Evolutionary conservation across 2,329 filamentous ascomycete species (phyloP).

Genomic region (Rhexocercosporidium sp.): DNA sequence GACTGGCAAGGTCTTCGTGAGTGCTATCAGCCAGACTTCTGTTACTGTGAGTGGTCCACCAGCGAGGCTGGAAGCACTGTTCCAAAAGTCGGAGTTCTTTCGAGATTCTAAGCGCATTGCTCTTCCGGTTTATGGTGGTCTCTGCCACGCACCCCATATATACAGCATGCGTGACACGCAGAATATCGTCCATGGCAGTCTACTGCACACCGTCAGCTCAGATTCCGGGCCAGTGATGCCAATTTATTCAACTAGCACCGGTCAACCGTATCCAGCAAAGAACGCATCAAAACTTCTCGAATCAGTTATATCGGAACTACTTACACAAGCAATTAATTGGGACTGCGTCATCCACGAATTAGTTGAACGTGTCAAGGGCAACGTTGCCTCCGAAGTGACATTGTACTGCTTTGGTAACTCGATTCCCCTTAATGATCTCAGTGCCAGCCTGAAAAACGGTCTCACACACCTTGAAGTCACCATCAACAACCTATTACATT

Average conservation of each 20-base stretch:
- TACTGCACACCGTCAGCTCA: constrained; percentile 13
- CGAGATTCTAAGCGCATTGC: constrained; percentile 40
- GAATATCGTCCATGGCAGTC: constrained; percentile 33
- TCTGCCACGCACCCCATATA: constrained; percentile 50
- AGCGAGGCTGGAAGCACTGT: constrained; percentile 39
- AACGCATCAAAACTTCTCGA: constrained; percentile 37
- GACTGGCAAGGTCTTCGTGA: constrained; percentile 29
- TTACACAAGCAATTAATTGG: constrained; percentile 41
- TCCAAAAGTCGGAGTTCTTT: constrained; percentile 41
- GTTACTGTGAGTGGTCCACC: constrained; percentile 28
- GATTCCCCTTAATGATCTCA: constrained; percentile 39
- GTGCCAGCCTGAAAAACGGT: constrained; percentile 23
- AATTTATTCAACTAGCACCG: constrained; percentile 43
- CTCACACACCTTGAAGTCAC: background rate
- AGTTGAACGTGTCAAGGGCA: constrained; percentile 26
- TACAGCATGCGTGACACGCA: constrained; percentile 43
- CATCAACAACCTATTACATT: background rate
- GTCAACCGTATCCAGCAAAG: constrained; percentile 37
- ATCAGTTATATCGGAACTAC: constrained; percentile 40
- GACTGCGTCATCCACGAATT: constrained; percentile 39
- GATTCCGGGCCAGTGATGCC: constrained; percentile 36
- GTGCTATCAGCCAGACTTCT: constrained; percentile 21
- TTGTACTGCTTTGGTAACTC: constrained; percentile 41
- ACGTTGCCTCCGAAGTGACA: constrained; percentile 26
- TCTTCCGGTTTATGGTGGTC: constrained; percentile 46